These are phyloP conservation scores for Trametes maxima DNA, from an alignment of 768 basidiomycete species.

Conservation along the genomic window DNA sequence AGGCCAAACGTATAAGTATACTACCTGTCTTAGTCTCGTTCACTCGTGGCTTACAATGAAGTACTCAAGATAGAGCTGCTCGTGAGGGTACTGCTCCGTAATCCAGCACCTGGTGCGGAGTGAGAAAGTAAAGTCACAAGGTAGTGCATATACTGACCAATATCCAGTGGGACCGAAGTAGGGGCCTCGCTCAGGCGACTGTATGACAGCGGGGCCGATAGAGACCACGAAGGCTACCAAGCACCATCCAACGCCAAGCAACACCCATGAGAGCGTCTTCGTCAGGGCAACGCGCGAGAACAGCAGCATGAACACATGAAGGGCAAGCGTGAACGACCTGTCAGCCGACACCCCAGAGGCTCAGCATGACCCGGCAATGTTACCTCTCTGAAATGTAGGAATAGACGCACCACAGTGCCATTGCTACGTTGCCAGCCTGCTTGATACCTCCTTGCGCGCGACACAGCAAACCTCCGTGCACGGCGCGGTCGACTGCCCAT, in stretches of 20 bases:
- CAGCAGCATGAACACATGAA: slow-evolving; percentile 41
- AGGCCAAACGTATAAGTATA: neutral
- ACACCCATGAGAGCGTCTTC: slow-evolving; percentile 27
- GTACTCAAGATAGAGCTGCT: slow-evolving; percentile 46
- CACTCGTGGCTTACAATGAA: slow-evolving; percentile 39
- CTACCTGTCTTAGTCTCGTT: neutral
- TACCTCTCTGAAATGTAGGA: slow-evolving; percentile 20
- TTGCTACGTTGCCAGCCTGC: slow-evolving; percentile 46
- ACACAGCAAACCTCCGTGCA: slow-evolving; percentile 31
- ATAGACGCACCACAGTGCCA: slow-evolving; percentile 42
- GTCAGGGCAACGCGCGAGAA: slow-evolving; percentile 34
- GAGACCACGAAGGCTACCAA: slow-evolving; percentile 37
- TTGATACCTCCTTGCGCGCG: slow-evolving; percentile 40
- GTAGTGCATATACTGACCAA: slow-evolving; percentile 34
- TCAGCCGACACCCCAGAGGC: neutral
- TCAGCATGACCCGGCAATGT: neutral
- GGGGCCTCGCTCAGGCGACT: slow-evolving; percentile 37
- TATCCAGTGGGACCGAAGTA: slow-evolving; percentile 49
- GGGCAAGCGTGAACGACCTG: slow-evolving; percentile 37
- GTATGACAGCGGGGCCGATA: slow-evolving; percentile 42
- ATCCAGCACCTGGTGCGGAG: slow-evolving; percentile 45
- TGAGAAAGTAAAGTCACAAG: neutral
- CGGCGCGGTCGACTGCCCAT: slow-evolving; percentile 34
- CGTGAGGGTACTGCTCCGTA: slow-evolving; percentile 41
- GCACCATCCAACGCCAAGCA: slow-evolving; percentile 40